Evolutionary conservation across 2,329 filamentous ascomycete species (phyloP).

Genomic region (Drechslerella coelobrocha): DNA sequence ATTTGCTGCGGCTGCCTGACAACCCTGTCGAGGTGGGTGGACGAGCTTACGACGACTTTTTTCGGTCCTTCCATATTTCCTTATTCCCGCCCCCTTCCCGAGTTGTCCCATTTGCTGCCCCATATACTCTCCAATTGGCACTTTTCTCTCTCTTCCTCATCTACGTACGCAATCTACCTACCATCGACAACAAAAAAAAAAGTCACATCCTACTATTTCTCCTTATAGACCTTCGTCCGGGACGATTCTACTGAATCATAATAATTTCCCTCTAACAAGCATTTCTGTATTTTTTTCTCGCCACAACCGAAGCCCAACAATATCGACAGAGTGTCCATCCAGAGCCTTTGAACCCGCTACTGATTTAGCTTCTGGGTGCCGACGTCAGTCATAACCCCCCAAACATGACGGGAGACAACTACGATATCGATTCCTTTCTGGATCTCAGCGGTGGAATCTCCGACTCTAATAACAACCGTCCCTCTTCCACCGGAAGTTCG

Average conservation of each 20-base stretch:
- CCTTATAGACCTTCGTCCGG: constrained; percentile 26
- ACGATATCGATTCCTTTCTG: constrained; percentile 52
- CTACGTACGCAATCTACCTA: too few relatives aligned
- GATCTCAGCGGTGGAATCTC: constrained; percentile 49
- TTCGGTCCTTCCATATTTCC: constrained; percentile 49
- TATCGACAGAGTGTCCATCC: constrained; percentile 17
- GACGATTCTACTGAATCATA: constrained; percentile 36
- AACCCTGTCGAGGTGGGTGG: constrained; percentile 45
- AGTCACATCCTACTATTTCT: constrained; percentile 31
- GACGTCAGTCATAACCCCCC: not conserved
- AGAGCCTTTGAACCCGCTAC: constrained; percentile 21
- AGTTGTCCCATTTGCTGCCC: constrained; percentile 33
- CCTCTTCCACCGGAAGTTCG: constrained; percentile 49
- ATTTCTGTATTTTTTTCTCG: not conserved
- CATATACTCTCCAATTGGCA: constrained; percentile 47
- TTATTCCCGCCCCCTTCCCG: constrained; percentile 47
- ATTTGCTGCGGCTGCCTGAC: constrained; percentile 51
- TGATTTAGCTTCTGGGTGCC: constrained; percentile 21
- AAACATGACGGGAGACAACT: constrained; percentile 49
- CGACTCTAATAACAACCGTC: constrained; percentile 47
- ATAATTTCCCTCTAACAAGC: not conserved
- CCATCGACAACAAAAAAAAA: constrained; percentile 37
- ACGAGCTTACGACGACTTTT: constrained; percentile 51
- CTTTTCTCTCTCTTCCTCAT: constrained; percentile 31
- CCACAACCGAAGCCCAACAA: constrained; percentile 21